Evolutionary conservation across 73 alveolate species (phyloP), one percentile per base, ranked within the genome.

Genomic region (Tetrahymena malaccensis): DNA sequence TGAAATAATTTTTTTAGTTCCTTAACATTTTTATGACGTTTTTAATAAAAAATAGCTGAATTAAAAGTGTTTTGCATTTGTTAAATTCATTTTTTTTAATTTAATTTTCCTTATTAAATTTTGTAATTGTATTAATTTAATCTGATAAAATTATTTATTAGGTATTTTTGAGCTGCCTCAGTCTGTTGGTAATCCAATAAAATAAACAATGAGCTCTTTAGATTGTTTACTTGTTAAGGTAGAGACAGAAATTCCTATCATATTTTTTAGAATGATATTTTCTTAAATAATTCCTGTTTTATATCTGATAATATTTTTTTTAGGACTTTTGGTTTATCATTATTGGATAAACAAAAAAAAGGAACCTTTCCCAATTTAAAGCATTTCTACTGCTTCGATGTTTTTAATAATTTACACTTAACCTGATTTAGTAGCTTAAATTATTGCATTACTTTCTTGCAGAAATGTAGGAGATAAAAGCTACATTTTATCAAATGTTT

Each of bases 131-230:
- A 19, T 70, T 40, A 40, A 40, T 40, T 40, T 40, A 40, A 2
- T 4, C 10, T 9, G 0, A 25, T 70, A 70, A 27, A 31, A 27
- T n/a, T n/a, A n/a, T n/a, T n/a, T 27, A 4, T 94, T 19, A 96
- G 50, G 93, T 96, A 43, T 95, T 95, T 70, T 58, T 58, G 35
- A 94, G 85, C 85, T 96, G 83, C 43, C 93, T 94, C 11, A n/a
- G 37, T 44, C 95, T 50, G 43, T 44, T 94, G 40, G 84, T 55
- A 34, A 43, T 19, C 40, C 95, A 94, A 35, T 43, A 34, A 33
- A 93, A 84, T 35, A 25, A 34, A 40, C 55, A 55, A 85, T 96
- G 97, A 70, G 37, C 25, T 70, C 85, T 9, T 25, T 56, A 56
- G 85, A 56, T 25, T 56, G 85, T 13, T 21, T 25, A 22, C 33